phyloP scores from a whole-genome alignment of 306 rosid species.

The Dalbergia oliveri region DNA sequence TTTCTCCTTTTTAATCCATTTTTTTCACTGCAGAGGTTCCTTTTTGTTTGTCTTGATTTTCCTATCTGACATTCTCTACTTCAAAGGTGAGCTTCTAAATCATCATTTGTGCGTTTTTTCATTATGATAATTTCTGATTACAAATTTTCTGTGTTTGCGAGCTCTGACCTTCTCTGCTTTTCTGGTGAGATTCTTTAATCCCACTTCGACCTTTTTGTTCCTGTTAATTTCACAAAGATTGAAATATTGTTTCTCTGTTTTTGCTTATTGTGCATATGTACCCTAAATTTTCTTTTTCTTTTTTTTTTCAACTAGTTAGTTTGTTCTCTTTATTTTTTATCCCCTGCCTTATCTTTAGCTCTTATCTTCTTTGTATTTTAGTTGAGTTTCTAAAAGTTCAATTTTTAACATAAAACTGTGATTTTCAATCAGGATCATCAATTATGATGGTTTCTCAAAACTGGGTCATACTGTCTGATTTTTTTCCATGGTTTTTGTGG shows the following conservation, averaged over 20 bases:
- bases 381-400: neutral
- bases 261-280: neutral
- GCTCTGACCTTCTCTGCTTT: slow-evolving; percentile 7
- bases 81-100: neutral
- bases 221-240: neutral
- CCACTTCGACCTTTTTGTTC: neutral
- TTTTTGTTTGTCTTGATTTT: neutral
- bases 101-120: neutral
- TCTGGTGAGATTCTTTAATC: slow-evolving; percentile 9
- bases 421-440: neutral
- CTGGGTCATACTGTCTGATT: slow-evolving; percentile 14
- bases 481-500: neutral
- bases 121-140: neutral
- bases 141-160: neutral
- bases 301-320: slow-evolving; percentile 6
- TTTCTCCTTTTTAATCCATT: too few relatives aligned
- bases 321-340: slow-evolving; percentile 1
- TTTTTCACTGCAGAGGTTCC: slow-evolving; percentile 33
- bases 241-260: neutral
- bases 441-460: neutral
- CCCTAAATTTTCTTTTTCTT: neutral
- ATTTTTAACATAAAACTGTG: neutral
- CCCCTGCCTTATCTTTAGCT: neutral
- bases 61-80: neutral
- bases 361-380: neutral